phyloP scores from a whole-genome alignment of 192 early-diverging fungal genomes.

The Backusella tuberculispora region DNA sequence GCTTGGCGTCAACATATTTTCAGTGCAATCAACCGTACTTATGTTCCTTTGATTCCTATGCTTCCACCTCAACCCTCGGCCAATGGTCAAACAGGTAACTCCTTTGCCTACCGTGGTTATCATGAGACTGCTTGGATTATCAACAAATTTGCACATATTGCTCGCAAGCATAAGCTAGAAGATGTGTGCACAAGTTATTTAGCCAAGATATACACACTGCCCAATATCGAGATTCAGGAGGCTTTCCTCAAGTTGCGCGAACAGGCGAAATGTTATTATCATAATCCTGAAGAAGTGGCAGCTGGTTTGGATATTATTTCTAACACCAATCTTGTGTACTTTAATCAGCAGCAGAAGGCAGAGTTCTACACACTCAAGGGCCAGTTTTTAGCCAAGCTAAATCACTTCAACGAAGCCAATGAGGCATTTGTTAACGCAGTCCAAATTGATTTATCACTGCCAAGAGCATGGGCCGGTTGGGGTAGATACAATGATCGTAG shows the following conservation, averaged over 20 bases:
- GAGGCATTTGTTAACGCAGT: slow-evolving; percentile 89
- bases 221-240: slow-evolving; percentile 99
- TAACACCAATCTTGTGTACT: slow-evolving; percentile 98
- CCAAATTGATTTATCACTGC: slow-evolving; percentile 84
- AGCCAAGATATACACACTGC: slow-evolving; percentile 97
- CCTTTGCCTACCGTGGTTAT: slow-evolving; percentile 95
- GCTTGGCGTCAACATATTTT: slow-evolving; percentile 99
- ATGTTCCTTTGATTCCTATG: slow-evolving; percentile 78
- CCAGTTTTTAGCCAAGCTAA: slow-evolving; percentile 89
- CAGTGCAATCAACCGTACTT: slow-evolving; percentile 93
- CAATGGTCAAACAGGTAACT: slow-evolving; percentile 66
- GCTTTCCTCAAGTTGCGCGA: slow-evolving; percentile 96
- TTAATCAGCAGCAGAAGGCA: slow-evolving; percentile 88
- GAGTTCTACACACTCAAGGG: slow-evolving; percentile 99
- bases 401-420: slow-evolving; percentile 84
- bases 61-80: slow-evolving; percentile 45
- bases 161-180: slow-evolving; percentile 91
- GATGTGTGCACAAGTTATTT: slow-evolving; percentile 93
- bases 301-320: slow-evolving; percentile 97
- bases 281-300: slow-evolving; percentile 84
- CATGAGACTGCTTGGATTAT: slow-evolving; percentile 99
- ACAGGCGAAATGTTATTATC: slow-evolving; percentile 98
- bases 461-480: slow-evolving; percentile 97
- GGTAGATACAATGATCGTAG: slow-evolving; percentile 93
- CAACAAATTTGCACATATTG: slow-evolving; percentile 97